Conservation (phyloP, 345 rosid genomes). For the Raphanus sativus region DNA sequence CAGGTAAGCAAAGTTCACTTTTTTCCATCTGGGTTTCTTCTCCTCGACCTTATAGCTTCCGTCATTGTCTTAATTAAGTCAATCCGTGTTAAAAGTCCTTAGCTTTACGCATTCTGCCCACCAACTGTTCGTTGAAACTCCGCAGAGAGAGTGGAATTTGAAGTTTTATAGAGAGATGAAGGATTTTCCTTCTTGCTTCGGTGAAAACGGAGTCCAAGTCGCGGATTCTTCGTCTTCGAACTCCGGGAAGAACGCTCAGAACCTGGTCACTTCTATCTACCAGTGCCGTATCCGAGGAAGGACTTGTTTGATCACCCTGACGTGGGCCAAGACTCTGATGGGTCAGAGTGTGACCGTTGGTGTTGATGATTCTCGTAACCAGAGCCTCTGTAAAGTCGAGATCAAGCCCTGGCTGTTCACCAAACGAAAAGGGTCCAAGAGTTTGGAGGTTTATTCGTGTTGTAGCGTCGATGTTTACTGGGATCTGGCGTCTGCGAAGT, state of each 20-base stretch:
- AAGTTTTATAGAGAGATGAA: constrained; percentile 47
- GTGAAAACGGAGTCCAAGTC: constrained; percentile 93
- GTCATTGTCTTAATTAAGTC: neutral
- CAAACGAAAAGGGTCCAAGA: constrained; percentile 74
- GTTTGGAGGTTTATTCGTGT: constrained; percentile 52
- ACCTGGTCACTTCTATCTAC: constrained; percentile 74
- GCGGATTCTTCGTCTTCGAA: constrained; percentile 77
- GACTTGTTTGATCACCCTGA: constrained; percentile 65
- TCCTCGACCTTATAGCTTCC: neutral
- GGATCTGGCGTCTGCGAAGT: constrained; percentile 78
- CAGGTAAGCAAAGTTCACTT: neutral
- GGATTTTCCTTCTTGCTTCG: constrained; percentile 97
- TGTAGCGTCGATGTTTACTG: constrained; percentile 58
- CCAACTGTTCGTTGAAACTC: constrained; percentile 22
- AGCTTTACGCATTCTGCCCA: neutral
- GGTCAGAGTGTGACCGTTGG: constrained; percentile 77
- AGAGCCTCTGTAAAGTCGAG: constrained; percentile 73
- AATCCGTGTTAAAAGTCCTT: neutral
- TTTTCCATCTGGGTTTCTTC: neutral
- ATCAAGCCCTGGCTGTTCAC: constrained; percentile 91
- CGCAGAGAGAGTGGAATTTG: constrained; percentile 5
- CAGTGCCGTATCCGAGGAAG: constrained; percentile 60
- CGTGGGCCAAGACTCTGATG: constrained; percentile 87
- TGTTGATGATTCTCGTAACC: constrained; percentile 64
- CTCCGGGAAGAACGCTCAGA: constrained; percentile 63